Evolutionary conservation across 192 early-diverging fungal genomes (phyloP), one percentile per base, ranked within the genome.

Genomic region (Coemansia sp.): DNA sequence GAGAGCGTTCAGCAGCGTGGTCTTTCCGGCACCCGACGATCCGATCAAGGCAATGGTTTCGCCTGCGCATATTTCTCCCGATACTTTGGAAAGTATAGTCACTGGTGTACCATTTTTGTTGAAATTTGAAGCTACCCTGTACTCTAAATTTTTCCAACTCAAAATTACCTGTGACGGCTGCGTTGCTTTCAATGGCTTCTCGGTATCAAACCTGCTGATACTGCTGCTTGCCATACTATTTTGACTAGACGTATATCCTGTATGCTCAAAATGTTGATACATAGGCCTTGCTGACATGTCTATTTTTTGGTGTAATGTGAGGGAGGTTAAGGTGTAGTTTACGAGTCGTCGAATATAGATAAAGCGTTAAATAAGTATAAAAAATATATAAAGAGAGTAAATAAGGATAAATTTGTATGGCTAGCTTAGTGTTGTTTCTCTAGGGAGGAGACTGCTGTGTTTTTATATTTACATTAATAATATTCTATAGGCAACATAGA

Each of bases 21-120:
- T 86, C 72, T 94, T 96, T 25, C 93, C 95, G 4, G 93, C 89
- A 14, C 94, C 94, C 24, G 85, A 87, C 0, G 91, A 90, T 1
- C 94, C 95, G 80, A 96, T 95, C 8, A 98, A 86, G 0, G 90
- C 92, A 38, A 89, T 73, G 35, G 87, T 75, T 19, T 87, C 81
- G 20, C 87, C 88, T 7, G 87, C 73, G 10, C 72, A 63, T 22
- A 89, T 79, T 4, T 80, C 58, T 1, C 92, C 94, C 1, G 76
- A 83, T 22, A 94, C 79, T 2, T 76, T 67, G 27, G 77, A 61
- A 22, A 96, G 67, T 25, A 96, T 57, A 0, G 57, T 52, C n/a
- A 57, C 53, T 1, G 36, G 41, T 2, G 35, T 24, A 5, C 32
- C 24, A 1, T 10, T 50, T 11, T 50, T 53, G 8, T 29, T 48